Base-by-base conservation (phyloP, 2,329 filamentous ascomycete genomes). In the Phoma sp. region DNA sequence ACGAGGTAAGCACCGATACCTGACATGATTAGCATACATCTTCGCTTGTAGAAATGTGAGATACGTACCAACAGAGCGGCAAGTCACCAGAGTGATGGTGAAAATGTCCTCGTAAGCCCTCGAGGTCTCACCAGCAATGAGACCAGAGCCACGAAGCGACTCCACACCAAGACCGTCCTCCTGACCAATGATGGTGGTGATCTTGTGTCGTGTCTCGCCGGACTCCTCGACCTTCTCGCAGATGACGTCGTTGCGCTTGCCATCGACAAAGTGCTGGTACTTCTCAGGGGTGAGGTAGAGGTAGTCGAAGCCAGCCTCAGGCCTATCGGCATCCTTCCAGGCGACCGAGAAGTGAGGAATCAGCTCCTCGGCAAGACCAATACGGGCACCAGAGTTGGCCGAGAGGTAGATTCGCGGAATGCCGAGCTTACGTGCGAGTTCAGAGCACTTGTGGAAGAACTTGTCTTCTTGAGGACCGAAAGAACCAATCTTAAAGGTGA, bases 381-480 rank as follows among this genome's bases (percentile, higher is more conserved):
- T 91, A 73, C 95, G 93, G 64, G 95, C 95, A 85, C 95, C 95
- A 56, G 95, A 99, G 85, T 99, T 99, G 75, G 95, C 95, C 75
- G 95, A 99, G 56, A 99, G 83, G 80, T 99, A 99, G 74, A 99
- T 94, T 67, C 95, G 91, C 22, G 95, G 95, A 70, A 99, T 96
- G 35, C 95, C 95, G 59, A 97, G 83, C 82, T 92, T 94, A 69
- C 93, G 88, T 60, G 95, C 95, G 64, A 97, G 84, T 78, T 99
- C 93, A 9, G 95, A 98, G 81, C 95, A 99, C 84, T 98, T 97
- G 84, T 96, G 85, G 87, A 99, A 99, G 86, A 96, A 99, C 69
- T 91, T 89, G 78, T 99, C 95, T 81, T 99, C 95, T 79, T 89
- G 88, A 36, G 95, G 95, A 47, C 95, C 95, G 75, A 99, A 99